Base-by-base conservation (phyloP, 441 rosid genomes). In the Capsella rubella region DNA sequence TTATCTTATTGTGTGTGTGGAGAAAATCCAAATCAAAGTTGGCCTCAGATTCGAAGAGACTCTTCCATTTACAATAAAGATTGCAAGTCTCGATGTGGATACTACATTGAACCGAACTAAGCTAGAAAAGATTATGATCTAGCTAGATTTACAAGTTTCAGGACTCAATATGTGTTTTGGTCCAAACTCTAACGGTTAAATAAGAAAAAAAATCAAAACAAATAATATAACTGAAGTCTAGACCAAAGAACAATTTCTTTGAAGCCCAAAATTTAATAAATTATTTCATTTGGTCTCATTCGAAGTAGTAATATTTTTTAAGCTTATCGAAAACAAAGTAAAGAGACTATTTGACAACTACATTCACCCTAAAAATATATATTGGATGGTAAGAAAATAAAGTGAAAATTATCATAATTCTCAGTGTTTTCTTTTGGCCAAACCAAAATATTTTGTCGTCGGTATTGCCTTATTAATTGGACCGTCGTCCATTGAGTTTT, bases 401-500 rank as follows among this genome's bases (percentile, higher is more conserved):
- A 21, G 25, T 21, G 25, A 21, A 21, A 21, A 16, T 16, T 32
- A 32, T 8, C 53, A 39, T 29, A 40, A 18, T 52, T n/a, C 18
- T 51, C 34, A 8, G 43, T 50, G 21, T 56, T 51, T 27, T 16
- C 42, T 37, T 51, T 40, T 15, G 25, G 28, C 15, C 29, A 40
- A 50, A 59, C 31, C 52, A 51, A 39, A 29, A 16, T 1, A n/a
- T 21, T 13, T 9, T 31, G 57, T 46, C 77, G 16, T 64, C 46
- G 8, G 50, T 55, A 42, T 64, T 73, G 51, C 35, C 28, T 66
- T 0, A 47, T 28, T 15, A 28, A 66, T 57, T 57, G 72, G 67
- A 73, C 51, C 32, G 11, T 34, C 34, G n/a, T 46, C 31, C 65
- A 39, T 34, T 56, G 29, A 21, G 18, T 65, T 21, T 15, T 1